A percentile compares a stretch with the other conserved stretches of the same genome.
Conservation (phyloP, 805 yeast genomes). For the Candida argentea region DNA sequence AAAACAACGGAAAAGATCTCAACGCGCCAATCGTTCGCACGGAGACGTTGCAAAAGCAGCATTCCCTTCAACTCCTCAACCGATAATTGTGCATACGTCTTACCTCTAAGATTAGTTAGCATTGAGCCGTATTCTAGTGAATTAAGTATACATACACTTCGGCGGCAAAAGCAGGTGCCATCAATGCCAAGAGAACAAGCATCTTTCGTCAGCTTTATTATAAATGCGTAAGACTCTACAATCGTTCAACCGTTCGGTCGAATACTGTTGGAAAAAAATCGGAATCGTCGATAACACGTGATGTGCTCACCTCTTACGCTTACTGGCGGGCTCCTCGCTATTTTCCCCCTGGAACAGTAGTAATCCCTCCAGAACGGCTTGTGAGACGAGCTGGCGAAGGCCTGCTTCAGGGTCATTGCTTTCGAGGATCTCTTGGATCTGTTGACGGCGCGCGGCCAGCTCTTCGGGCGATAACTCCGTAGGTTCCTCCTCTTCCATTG, state of each 20-base stretch:
- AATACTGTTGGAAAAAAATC: too few species aligned
- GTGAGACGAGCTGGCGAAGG: conserved; percentile 55
- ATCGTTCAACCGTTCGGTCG: too few species aligned
- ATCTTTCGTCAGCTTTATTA: too few species aligned
- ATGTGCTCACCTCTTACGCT: too few species aligned
- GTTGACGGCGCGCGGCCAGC: conserved; percentile 46
- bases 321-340: conserved; percentile 8
- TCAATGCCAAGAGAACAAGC: conserved; percentile 1
- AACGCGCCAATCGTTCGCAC: conserved; percentile 62
- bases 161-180: conserved; percentile 1
- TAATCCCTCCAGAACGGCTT: conserved; percentile 54
- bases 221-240: too few species aligned
- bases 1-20: conserved; percentile 51
- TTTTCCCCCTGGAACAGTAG: conserved; percentile 14
- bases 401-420: conserved; percentile 79
- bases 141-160: conserved; percentile 2
- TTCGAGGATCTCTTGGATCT: conserved; percentile 60
- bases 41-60: conserved; percentile 50
- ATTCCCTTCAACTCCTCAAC: conserved; percentile 47
- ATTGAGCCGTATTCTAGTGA: background rate
- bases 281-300: too few species aligned
- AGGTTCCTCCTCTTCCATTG: conserved; percentile 38
- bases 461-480: conserved; percentile 31
- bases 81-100: conserved; percentile 18
- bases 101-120: conserved; percentile 3